Percentiles rank a stretch among this genome's conserved stretches.
Evolutionary conservation across 73 alveolate species (phyloP).

Genomic region (Tetrahymena malaccensis): DNA sequence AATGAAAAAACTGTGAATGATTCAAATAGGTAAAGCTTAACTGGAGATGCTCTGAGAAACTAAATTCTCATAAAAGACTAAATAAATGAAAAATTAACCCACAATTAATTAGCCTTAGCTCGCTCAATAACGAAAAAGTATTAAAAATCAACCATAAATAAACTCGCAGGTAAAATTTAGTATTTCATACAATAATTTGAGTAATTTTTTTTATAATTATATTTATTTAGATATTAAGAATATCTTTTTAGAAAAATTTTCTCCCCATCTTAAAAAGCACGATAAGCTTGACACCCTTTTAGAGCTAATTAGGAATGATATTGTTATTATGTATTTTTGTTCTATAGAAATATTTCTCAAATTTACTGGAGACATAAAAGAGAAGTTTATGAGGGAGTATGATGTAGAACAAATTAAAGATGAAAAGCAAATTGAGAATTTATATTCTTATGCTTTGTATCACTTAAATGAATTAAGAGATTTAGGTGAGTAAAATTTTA

Average conservation of each 20-base stretch:
- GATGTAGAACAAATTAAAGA: background rate
- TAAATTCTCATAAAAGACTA: background rate
- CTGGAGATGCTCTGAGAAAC: background rate
- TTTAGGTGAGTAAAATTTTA: background rate
- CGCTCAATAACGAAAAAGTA: background rate
- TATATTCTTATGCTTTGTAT: background rate
- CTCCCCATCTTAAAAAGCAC: background rate
- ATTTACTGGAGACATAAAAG: background rate
- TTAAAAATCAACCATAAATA: background rate
- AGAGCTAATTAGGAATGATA: background rate
- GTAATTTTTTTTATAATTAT: too few species aligned
- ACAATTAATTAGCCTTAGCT: background rate
- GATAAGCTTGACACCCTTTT: background rate
- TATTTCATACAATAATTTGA: background rate
- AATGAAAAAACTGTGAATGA: background rate
- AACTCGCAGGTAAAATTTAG: background rate
- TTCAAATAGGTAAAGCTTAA: background rate
- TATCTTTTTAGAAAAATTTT: background rate
- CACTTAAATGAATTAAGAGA: background rate
- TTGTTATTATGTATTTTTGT: background rate
- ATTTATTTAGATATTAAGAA: background rate
- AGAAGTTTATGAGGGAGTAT: background rate
- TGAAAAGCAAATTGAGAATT: background rate
- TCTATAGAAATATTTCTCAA: background rate
- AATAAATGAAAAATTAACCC: background rate